Evolutionary conservation across 2,329 filamentous ascomycete species (phyloP).

Genomic region (Ceratocystis harringtonii): DNA sequence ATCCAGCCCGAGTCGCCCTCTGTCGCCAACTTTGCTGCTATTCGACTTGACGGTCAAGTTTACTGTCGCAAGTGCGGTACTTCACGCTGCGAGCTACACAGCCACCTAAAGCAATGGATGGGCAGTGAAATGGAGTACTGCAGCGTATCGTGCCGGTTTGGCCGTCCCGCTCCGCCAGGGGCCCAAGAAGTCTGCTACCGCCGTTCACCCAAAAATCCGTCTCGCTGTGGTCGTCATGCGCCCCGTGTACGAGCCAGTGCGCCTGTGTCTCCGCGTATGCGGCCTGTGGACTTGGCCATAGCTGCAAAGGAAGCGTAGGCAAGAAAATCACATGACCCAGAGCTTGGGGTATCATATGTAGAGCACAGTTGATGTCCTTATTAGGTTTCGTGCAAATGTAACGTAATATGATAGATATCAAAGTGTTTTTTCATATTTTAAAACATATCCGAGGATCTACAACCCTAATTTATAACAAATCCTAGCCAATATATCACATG

Average conservation of each 20-base stretch:
- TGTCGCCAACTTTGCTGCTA: slow-evolving; percentile 28
- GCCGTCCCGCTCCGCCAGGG: slow-evolving; percentile 31
- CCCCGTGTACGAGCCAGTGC: slow-evolving; percentile 14
- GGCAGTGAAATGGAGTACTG: slow-evolving; percentile 43
- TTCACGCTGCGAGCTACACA: slow-evolving; percentile 46
- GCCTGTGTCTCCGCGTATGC: slow-evolving; percentile 11
- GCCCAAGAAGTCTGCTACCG: slow-evolving; percentile 41
- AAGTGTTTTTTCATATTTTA: neutral
- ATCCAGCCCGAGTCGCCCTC: slow-evolving; percentile 13
- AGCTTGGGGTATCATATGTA: neutral
- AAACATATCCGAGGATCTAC: too few species aligned
- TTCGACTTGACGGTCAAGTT: slow-evolving; percentile 42
- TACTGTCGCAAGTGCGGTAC: slow-evolving; percentile 49
- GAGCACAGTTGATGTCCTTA: neutral
- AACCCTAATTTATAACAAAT: neutral
- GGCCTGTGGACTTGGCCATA: neutral
- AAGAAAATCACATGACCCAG: neutral
- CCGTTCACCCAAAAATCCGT: slow-evolving; percentile 43
- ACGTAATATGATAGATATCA: neutral
- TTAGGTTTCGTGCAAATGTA: neutral
- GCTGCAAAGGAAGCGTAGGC: neutral
- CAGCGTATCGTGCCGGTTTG: slow-evolving; percentile 42
- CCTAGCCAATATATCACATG: neutral
- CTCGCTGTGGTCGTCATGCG: slow-evolving; percentile 41
- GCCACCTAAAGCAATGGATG: slow-evolving; percentile 47